Evolutionary conservation across 2,329 filamentous ascomycete species (phyloP).

Genomic region (Stemphylium beticola): DNA sequence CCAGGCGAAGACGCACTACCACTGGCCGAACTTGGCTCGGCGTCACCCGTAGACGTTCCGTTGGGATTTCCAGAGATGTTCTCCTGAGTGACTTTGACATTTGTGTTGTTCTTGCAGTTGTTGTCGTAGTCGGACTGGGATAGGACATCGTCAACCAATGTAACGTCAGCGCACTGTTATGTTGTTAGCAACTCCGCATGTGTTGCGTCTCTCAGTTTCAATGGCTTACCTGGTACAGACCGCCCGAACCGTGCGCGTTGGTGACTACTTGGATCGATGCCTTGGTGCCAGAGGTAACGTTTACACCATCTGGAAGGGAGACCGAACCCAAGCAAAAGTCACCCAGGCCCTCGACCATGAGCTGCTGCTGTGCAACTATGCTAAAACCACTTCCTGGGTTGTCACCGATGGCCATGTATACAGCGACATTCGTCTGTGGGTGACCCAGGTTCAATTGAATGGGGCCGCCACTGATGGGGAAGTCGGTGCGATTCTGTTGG

Average conservation of each 20-base stretch:
- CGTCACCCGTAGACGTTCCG: conserved; percentile 39
- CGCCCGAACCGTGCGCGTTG: conserved; percentile 62
- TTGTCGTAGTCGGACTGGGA: conserved; percentile 52
- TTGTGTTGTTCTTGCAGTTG: conserved; percentile 65
- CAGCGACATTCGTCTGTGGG: conserved; percentile 58
- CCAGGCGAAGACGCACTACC: conserved; percentile 22
- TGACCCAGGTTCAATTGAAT: conserved; percentile 61
- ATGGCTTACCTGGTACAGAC: conserved; percentile 67
- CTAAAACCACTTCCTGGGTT: conserved; percentile 68
- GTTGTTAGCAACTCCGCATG: not conserved
- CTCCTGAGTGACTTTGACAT: conserved; percentile 54
- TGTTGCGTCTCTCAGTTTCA: not conserved
- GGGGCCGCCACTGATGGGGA: conserved; percentile 58
- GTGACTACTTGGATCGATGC: conserved; percentile 75
- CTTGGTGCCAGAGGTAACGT: conserved; percentile 64
- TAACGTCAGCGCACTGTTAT: conserved; percentile 73
- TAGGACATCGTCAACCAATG: conserved; percentile 63
- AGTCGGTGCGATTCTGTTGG: conserved; percentile 54
- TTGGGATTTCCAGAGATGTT: conserved; percentile 57
- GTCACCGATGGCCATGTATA: conserved; percentile 60
- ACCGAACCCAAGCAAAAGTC: conserved; percentile 70
- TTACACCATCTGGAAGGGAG: conserved; percentile 58
- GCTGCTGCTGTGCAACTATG: conserved; percentile 67
- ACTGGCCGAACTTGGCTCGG: conserved; percentile 16
- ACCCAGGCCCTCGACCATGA: conserved; percentile 66